Evolutionary conservation across 371 early-diverging fungal genomes (phyloP), one percentile per base, ranked within the genome.

Genomic region (Chytridiales sp.): DNA sequence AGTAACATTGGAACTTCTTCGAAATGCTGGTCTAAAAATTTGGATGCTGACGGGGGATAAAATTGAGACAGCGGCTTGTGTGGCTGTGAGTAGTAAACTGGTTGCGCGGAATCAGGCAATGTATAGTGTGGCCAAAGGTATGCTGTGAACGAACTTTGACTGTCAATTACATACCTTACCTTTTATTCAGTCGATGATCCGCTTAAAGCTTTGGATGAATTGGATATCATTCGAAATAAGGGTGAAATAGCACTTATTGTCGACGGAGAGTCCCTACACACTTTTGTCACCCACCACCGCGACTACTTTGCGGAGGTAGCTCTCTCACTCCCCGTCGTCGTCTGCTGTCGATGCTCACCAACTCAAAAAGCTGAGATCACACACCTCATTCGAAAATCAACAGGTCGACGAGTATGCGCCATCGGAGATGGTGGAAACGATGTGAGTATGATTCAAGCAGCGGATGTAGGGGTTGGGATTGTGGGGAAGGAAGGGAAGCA

Each of bases 11-110:
- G 98, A 98, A 75, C 76, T 85, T 21, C 77, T 99, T 62, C 83
- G 95, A 54, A 93, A 97, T 73, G 99, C 99, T 19, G 99, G 97
- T 9, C 68, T 99, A 52, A 92, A 89, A 69, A 89, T 99, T 21
- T 99, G 99, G 99, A 99, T 99, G 99, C 79, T 99, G 52, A 99
- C 99, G 0, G 99, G 99, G 27, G 99, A 99, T 74, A 99, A 99
- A 69, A 92, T 97, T 61, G 99, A 99, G 78, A 99, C 99, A 1
- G 99, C 99, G n/a, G 95, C 89, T 0, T 94, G 93, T 70, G 94
- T 99, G 63, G 97, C 97, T 1, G 84, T 94, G 11, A 93, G 94
- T 0, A 91, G 96, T 19, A 90, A 91, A 55, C 82, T 99, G 8
- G 91, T 99, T 11, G 80, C 89, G 5, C 85, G 94, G 24, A 91